Percentiles rank a stretch among this genome's conserved stretches.
phyloP scores from a whole-genome alignment of 177 flowering plant genomes.

The Vitis hybrid region DNA sequence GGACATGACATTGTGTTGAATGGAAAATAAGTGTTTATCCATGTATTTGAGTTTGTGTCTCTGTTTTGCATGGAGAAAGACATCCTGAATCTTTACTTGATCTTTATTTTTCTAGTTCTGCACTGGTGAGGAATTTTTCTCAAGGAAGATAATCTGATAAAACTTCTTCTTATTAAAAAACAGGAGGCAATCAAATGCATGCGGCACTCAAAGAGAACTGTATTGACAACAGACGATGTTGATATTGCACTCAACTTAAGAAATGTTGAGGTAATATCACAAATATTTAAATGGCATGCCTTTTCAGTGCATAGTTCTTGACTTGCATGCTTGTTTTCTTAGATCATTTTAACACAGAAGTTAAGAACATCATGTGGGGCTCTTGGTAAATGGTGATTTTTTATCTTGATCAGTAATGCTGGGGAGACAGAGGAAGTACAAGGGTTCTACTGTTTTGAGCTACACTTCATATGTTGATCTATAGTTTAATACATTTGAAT shows the following conservation, averaged over 20 bases:
- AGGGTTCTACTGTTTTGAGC: not conserved
- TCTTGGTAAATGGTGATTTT: not conserved
- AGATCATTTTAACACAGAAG: not conserved
- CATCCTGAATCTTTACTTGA: no score
- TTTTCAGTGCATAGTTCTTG: not conserved
- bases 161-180: slow-evolving; percentile 5
- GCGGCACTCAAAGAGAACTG: slow-evolving; percentile 85
- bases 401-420: not conserved
- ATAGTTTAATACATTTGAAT: not conserved
- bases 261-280: slow-evolving; percentile 76
- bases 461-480: not conserved
- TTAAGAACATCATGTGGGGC: not conserved
- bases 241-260: slow-evolving; percentile 80
- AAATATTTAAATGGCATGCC: not conserved
- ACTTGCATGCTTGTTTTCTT: not conserved
- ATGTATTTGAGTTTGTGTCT: no score
- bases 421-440: not conserved
- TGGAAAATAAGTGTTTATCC: no score
- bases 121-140: not conserved
- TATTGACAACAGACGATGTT: slow-evolving; percentile 80
- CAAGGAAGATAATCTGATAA: not conserved
- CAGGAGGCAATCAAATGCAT: slow-evolving; percentile 98
- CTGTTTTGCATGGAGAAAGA: no score
- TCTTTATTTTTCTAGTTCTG: not conserved
- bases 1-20: no score